These are phyloP conservation scores for Arthrobotrys sinensis DNA, from an alignment of 2,329 filamentous ascomycete genomes.

Conservation along the genomic window DNA sequence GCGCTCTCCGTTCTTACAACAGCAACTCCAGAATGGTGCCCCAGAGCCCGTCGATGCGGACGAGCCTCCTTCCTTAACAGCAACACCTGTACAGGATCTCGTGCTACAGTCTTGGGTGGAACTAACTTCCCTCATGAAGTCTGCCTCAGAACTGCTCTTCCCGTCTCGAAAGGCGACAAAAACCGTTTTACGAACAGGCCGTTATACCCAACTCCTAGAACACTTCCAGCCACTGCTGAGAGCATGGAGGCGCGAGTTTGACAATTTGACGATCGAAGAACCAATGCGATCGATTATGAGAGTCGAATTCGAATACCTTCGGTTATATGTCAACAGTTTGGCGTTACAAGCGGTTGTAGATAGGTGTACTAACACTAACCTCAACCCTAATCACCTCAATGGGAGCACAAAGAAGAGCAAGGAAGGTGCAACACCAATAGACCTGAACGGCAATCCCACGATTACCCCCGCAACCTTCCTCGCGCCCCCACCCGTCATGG, in stretches of 20 bases:
- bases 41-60: slow-evolving; percentile 53
- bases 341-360: slow-evolving; percentile 96
- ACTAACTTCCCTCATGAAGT: slow-evolving; percentile 92
- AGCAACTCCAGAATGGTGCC: slow-evolving; percentile 56
- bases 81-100: slow-evolving; percentile 53
- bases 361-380: slow-evolving; percentile 78
- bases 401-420: slow-evolving; percentile 63
- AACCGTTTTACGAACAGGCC: slow-evolving; percentile 86
- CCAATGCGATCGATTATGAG: slow-evolving; percentile 82
- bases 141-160: slow-evolving; percentile 90
- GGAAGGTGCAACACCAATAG: slow-evolving; percentile 66
- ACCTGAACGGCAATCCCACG: slow-evolving; percentile 65
- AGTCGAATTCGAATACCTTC: slow-evolving; percentile 95
- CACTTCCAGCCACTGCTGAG: slow-evolving; percentile 84
- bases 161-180: slow-evolving; percentile 88
- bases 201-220: slow-evolving; percentile 84
- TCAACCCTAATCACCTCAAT: slow-evolving; percentile 73
- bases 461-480: slow-evolving; percentile 75
- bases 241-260: slow-evolving; percentile 86
- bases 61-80: slow-evolving; percentile 54
- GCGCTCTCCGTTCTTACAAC: slow-evolving; percentile 54
- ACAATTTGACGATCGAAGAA: slow-evolving; percentile 79
- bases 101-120: slow-evolving; percentile 86
- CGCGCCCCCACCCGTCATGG: slow-evolving; percentile 73
- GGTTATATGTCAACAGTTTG: slow-evolving; percentile 94